Conservation (phyloP, 331 rosid species). For the Acacia pycnantha region DNA sequence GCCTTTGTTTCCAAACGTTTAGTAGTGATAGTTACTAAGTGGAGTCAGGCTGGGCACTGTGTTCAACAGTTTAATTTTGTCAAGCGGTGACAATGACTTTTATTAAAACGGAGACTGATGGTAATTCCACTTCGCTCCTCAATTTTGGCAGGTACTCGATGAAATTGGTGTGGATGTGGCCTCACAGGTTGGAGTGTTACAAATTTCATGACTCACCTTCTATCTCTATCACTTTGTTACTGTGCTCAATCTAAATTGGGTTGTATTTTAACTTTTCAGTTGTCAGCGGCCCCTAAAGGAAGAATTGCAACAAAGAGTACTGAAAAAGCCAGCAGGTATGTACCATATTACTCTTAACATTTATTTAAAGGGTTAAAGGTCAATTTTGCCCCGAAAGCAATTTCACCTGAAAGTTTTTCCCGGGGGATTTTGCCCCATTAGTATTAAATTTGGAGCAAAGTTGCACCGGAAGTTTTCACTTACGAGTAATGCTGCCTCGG, state of each 20-base stretch:
- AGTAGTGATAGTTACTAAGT: neutral
- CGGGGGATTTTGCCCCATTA: no score
- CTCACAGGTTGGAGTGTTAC: conserved; percentile 69
- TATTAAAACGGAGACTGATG: conserved; percentile 23
- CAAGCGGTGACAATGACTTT: conserved; percentile 13
- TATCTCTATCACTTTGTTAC: neutral
- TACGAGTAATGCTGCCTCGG: no score
- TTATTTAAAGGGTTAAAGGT: neutral
- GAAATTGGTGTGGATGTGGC: conserved; percentile 98
- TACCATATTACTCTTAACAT: neutral
- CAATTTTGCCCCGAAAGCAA: no score
- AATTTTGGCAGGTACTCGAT: conserved; percentile 77
- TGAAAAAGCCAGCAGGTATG: conserved; percentile 77
- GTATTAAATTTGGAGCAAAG: no score
- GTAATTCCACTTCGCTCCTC: conserved; percentile 15
- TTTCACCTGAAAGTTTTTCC: no score
- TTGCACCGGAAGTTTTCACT: no score
- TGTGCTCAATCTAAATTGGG: conserved; percentile 37
- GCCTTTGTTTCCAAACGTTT: conserved; percentile 22
- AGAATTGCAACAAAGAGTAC: conserved; percentile 68
- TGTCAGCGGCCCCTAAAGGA: conserved; percentile 96
- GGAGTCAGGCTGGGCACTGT: neutral
- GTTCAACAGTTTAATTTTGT: conserved; percentile 12
- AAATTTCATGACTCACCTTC: conserved; percentile 14
- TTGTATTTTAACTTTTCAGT: conserved; percentile 50